Evolutionary conservation across 208 protist species (phyloP).

Genomic region (Trichomonas vaginalis): DNA sequence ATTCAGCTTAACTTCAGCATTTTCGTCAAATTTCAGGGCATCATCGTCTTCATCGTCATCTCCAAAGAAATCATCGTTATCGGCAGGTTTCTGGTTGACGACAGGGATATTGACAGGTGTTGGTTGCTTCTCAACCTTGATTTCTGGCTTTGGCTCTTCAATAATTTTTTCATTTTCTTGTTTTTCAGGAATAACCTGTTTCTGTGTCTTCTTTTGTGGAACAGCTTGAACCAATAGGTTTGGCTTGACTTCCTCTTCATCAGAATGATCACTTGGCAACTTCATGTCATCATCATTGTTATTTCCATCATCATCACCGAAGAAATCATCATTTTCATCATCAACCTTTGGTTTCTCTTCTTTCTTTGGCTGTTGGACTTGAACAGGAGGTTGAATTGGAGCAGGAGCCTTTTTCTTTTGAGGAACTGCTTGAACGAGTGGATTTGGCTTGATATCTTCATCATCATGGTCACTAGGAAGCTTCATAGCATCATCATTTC

Average conservation of each 20-base stretch:
- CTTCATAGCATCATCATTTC: neutral
- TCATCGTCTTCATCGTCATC: neutral
- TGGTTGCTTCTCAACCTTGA: neutral
- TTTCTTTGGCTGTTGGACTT: neutral
- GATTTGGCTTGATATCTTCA: neutral
- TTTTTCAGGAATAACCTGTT: neutral
- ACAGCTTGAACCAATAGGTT: neutral
- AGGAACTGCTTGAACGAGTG: neutral
- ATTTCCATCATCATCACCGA: neutral
- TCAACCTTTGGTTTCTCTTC: neutral
- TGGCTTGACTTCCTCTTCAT: neutral
- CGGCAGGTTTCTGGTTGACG: neutral
- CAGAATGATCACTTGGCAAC: neutral
- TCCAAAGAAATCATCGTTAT: neutral
- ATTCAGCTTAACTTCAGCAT: neutral
- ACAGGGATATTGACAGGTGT: neutral
- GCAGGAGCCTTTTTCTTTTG: neutral
- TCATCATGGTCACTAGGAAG: neutral
- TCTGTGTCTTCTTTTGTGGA: neutral
- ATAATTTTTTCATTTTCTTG: neutral
- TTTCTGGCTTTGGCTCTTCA: neutral
- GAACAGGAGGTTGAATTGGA: neutral
- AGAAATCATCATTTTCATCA: neutral
- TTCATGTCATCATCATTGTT: neutral
- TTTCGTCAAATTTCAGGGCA: neutral